Base-by-base conservation (phyloP, 768 basidiomycete species). In the Exsudoporus frostii region DNA sequence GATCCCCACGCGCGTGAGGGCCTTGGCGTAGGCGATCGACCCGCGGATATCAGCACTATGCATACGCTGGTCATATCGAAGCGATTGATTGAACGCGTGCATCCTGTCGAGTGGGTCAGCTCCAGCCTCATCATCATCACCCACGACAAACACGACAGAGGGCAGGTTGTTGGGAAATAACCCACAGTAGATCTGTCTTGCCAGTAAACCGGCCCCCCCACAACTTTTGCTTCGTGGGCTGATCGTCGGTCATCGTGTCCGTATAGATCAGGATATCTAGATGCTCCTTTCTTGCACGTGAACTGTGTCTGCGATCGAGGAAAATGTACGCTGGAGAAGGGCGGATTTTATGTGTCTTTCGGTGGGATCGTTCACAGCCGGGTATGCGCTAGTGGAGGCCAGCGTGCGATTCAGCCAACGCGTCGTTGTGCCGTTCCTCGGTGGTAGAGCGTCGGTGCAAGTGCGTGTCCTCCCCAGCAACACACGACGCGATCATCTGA, bases 21-120 rank as follows among this genome's bases (percentile, higher is more conserved):
- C 88, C 70, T 91, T 96, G 29, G 97, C 86, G 69, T 98, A 98
- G 4, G 97, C 96, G 65, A 97, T 95, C 17, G 96, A 98, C 2
- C 96, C 96, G 50, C 78, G 80, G 59, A 98, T 89, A 63, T 99
- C 97, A 24, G 84, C 93, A 10, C 83, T 81, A 67, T 94, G 83
- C 94, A 99, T 98, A 38, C 92, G 82, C 69, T 90, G 84, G 70
- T 98, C 96, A 71, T 98, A 99, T 57, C 82, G 85, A 61, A 99
- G 78, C 24, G 94, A 98, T 70, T 98, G 92, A 69, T 98, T 98
- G 77, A 96, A 98, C 29, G 85, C 89, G 71, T 97, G 92, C 96
- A 98, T 98, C 41, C 93, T 96, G 34, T 46, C 30, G 47, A 30
- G 30, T 5, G 38, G 7, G 41, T 63, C 55, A 60, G 46, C 25